phyloP scores from a whole-genome alignment of 129 eudicot genomes.

The Gnaphalium uliginosum region DNA sequence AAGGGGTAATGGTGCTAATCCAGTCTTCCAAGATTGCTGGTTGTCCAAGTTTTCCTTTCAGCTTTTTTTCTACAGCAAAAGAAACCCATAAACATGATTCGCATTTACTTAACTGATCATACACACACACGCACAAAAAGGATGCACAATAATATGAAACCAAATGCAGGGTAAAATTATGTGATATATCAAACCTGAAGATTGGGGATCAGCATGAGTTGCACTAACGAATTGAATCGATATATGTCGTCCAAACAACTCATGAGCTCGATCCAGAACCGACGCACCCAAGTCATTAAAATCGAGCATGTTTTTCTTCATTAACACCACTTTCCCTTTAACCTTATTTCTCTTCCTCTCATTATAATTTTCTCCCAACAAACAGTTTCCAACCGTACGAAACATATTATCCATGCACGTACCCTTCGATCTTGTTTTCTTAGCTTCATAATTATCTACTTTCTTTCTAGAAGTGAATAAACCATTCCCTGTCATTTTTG shows the following conservation, averaged over 20 bases:
- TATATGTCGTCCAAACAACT: constrained; percentile 38
- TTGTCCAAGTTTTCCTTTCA: constrained; percentile 53
- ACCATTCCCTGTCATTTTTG: neutral
- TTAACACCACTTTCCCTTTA: constrained; percentile 38
- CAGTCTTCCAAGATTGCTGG: constrained; percentile 57
- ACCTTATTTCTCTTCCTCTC: constrained; percentile 22
- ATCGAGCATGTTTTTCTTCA: constrained; percentile 41
- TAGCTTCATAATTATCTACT: neutral
- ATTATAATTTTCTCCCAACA: constrained; percentile 20
- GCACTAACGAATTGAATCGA: constrained; percentile 46
- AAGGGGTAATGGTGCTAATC: constrained; percentile 40
- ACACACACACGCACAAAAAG: too few relatives aligned
- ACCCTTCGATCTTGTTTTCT: neutral
- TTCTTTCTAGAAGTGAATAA: neutral
- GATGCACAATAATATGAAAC: too few relatives aligned
- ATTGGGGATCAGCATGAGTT: constrained; percentile 25
- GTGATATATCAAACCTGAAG: constrained; percentile 13
- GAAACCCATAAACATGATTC: too few relatives aligned
- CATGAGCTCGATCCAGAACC: constrained; percentile 37
- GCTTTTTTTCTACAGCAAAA: constrained; percentile 19
- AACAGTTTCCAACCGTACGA: neutral
- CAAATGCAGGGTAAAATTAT: too few relatives aligned
- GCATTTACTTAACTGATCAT: too few relatives aligned
- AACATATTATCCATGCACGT: constrained; percentile 6
- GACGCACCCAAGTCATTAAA: constrained; percentile 33